Conservation (phyloP, 2,329 filamentous ascomycete species). For the Hypoxylon sp. region DNA sequence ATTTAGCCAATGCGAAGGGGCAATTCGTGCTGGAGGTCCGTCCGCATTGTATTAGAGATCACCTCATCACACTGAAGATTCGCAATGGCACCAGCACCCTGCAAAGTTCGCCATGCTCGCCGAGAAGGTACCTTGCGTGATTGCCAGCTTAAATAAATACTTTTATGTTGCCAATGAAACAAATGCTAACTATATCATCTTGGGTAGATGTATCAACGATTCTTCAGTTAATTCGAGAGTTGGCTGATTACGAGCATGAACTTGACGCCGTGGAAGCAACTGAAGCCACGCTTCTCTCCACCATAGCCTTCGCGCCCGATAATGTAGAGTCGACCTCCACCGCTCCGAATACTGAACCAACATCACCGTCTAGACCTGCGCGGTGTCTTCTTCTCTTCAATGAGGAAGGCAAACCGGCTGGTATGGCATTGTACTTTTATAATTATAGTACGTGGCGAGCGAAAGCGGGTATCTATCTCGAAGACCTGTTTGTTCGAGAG, state of each 20-base stretch:
- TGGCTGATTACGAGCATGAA: constrained; percentile 90
- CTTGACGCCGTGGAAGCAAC: constrained; percentile 83
- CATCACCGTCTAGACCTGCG: constrained; percentile 73
- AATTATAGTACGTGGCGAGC: constrained; percentile 96
- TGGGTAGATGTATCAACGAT: constrained; percentile 83
- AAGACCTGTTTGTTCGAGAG: constrained; percentile 88
- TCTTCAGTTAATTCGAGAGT: constrained; percentile 83
- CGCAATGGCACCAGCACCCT: constrained; percentile 54
- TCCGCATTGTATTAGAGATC: not conserved
- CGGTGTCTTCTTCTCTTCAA: constrained; percentile 80
- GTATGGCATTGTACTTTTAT: constrained; percentile 93
- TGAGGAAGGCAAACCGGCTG: constrained; percentile 67
- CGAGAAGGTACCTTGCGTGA: constrained; percentile 65
- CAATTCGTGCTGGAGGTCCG: not conserved
- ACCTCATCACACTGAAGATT: not conserved
- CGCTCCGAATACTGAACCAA: constrained; percentile 66
- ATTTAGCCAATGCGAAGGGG: constrained; percentile 9
- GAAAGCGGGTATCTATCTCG: constrained; percentile 90
- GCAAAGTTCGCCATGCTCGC: constrained; percentile 70
- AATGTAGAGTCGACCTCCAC: constrained; percentile 59
- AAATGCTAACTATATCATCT: constrained; percentile 29
- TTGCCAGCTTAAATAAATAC: constrained; percentile 10
- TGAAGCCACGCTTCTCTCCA: constrained; percentile 77
- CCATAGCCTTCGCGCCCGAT: constrained; percentile 81
- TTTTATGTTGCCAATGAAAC: constrained; percentile 5